Evolutionary conservation across 2,329 filamentous ascomycete species (phyloP).

Genomic region (Fusarium xylarioides): DNA sequence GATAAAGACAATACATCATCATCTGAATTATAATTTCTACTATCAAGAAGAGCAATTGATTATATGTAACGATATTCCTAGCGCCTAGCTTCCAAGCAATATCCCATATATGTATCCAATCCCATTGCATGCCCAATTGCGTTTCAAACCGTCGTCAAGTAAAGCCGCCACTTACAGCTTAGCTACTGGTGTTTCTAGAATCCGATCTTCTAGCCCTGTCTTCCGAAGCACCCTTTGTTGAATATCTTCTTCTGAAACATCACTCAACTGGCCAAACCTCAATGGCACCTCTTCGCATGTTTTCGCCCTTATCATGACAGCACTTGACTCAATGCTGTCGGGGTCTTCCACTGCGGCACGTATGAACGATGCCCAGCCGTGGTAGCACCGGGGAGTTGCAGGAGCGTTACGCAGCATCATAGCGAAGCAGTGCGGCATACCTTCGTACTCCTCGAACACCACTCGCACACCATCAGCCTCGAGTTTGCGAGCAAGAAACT

Average conservation of each 20-base stretch:
- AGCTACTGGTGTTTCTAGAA: conserved; percentile 22
- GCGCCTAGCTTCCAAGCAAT: background rate
- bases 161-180: conserved; percentile 43
- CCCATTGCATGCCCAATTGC: background rate
- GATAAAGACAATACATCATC: background rate
- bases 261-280: conserved; percentile 54
- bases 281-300: conserved; percentile 59
- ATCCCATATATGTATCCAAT: background rate
- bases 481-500: conserved; percentile 66
- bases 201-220: conserved; percentile 27
- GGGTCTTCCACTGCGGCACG: conserved; percentile 50
- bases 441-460: conserved; percentile 77
- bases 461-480: conserved; percentile 66
- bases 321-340: conserved; percentile 49
- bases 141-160: background rate
- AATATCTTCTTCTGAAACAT: conserved; percentile 56
- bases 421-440: conserved; percentile 82
- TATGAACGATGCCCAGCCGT: conserved; percentile 67
- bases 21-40: background rate
- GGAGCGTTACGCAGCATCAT: conserved; percentile 60
- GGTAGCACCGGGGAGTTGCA: conserved; percentile 61
- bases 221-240: conserved; percentile 48
- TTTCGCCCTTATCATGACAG: conserved; percentile 59
- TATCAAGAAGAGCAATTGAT: background rate
- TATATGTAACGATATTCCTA: background rate